Base-by-base conservation (phyloP, 2,329 filamentous ascomycete genomes). In the Colletotrichum agaves region DNA sequence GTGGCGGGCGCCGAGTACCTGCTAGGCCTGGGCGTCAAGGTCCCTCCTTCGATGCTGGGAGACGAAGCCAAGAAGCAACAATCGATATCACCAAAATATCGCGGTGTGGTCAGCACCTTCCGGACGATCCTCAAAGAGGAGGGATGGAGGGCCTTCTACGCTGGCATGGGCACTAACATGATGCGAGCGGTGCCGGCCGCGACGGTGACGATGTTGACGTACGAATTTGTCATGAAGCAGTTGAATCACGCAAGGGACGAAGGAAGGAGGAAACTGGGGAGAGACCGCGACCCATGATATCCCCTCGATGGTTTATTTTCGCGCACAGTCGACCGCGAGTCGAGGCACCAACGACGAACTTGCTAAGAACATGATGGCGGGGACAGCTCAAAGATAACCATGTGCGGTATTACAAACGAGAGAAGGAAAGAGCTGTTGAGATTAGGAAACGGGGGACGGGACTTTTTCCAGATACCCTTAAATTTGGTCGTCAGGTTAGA, bases 121-220 rank as follows among this genome's bases (percentile, higher is more conserved):
- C 88, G 90, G 70, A 94, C 90, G 3, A 98, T 99, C 69, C 82
- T 98, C 41, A 84, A 83, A 37, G 96, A 99, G 78, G 96, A 99
- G 79, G 96, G 96, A 6, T 98, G 95, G 94, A 87, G 92, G 70
- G 95, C 95, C 3, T 98, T 99, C 74, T 99, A 99, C 78, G 95
- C 94, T 23, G 96, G 96, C 39, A 93, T 99, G 85, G 96, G 96
- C 41, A 97, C 95, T 55, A 99, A 99, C 80, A 93, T 99, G 89
- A 93, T 98, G 84, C 88, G 96, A 63, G 96, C 96, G 7, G 91
- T 99, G 12, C 96, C 96, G 35, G 94, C 96, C 21, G 95, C 96
- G 19, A 97, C 97, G 75, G 97, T 97, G 27, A 99, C 96, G 3
- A 97, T 99, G 91, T 85, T 98, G 76, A 98, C 95, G 12, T 99